A percentile compares a stretch with the other conserved stretches of the same genome.
Evolutionary conservation across 139 green algal species (phyloP).

Genomic region (Picochlorum sp.): DNA sequence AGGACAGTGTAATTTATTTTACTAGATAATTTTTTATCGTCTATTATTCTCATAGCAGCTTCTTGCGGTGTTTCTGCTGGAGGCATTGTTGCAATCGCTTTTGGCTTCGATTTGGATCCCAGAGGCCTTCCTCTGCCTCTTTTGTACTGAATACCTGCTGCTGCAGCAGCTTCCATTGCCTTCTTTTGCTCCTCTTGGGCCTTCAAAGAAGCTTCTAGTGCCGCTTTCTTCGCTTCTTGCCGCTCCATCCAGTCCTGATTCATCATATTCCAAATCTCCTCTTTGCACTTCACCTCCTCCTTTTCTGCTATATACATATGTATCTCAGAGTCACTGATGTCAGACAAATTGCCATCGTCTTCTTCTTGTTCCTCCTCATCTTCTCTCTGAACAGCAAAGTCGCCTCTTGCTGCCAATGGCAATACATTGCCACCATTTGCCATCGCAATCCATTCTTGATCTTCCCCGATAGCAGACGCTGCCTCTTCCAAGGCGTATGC

Average conservation of each 20-base stretch:
- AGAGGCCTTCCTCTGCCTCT: slow-evolving; percentile 25
- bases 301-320: slow-evolving; percentile 18
- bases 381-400: not conserved
- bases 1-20: slow-evolving; percentile 85
- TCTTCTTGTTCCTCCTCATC: slow-evolving; percentile 13
- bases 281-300: slow-evolving; percentile 21
- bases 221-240: slow-evolving; percentile 21
- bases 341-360: slow-evolving; percentile 13
- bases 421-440: not conserved
- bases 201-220: slow-evolving; percentile 12
- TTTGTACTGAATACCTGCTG: slow-evolving; percentile 27
- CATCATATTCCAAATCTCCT: slow-evolving; percentile 41
- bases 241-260: slow-evolving; percentile 36
- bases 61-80: slow-evolving; percentile 27
- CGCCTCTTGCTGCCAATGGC: not conserved
- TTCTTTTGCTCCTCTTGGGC: slow-evolving; percentile 11
- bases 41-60: slow-evolving; percentile 47
- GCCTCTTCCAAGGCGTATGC: not conserved
- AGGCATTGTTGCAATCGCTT: slow-evolving; percentile 10
- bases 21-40: slow-evolving; percentile 51
- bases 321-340: slow-evolving; percentile 24
- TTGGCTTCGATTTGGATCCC: slow-evolving; percentile 21
- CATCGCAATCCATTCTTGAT: not conserved
- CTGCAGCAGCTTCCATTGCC: slow-evolving; percentile 19
- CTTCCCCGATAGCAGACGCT: not conserved